Evolutionary conservation across 345 rosid genomes (phyloP).

Genomic region (Bretschneidera sinensis): DNA sequence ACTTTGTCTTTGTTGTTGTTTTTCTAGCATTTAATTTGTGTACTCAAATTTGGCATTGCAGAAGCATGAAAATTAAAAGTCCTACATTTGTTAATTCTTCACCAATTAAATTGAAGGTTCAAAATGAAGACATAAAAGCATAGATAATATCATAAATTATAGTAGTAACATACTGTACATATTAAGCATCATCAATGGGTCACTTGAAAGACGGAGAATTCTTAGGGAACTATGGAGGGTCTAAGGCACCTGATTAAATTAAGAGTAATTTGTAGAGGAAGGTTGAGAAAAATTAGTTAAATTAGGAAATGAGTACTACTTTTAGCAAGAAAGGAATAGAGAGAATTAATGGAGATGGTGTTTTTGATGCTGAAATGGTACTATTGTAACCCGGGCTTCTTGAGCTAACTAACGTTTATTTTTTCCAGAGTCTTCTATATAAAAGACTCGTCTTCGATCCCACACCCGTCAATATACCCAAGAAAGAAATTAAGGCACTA

Average conservation of each 20-base stretch:
- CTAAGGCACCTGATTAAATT: slow-evolving; percentile 16
- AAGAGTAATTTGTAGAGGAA: background rate
- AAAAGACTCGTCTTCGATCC: slow-evolving; percentile 8
- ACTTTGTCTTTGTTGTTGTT: too few relatives aligned
- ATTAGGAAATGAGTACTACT: slow-evolving; percentile 23
- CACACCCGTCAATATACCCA: slow-evolving; percentile 1
- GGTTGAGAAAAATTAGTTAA: slow-evolving; percentile 27
- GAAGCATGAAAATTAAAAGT: too few relatives aligned
- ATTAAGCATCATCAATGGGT: slow-evolving; percentile 21
- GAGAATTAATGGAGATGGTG: slow-evolving; percentile 9
- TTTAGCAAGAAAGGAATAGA: slow-evolving; percentile 21
- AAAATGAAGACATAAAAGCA: background rate
- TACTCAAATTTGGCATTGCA: too few relatives aligned
- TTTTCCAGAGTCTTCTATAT: too few relatives aligned
- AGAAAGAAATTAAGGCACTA: slow-evolving; percentile 14
- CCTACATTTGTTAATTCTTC: too few relatives aligned
- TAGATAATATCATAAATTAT: slow-evolving; percentile 16
- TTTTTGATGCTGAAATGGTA: too few relatives aligned
- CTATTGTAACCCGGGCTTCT: too few relatives aligned
- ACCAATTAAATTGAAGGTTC: too few relatives aligned
- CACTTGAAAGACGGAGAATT: slow-evolving; percentile 19
- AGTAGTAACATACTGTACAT: slow-evolving; percentile 34
- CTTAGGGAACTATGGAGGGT: slow-evolving; percentile 4
- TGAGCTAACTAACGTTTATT: too few relatives aligned
- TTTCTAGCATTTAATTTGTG: too few relatives aligned